Percentiles rank a stretch among this genome's conserved stretches.
Conservation (phyloP, 148 eudicot species). For the Polygonum aviculare region DNA sequence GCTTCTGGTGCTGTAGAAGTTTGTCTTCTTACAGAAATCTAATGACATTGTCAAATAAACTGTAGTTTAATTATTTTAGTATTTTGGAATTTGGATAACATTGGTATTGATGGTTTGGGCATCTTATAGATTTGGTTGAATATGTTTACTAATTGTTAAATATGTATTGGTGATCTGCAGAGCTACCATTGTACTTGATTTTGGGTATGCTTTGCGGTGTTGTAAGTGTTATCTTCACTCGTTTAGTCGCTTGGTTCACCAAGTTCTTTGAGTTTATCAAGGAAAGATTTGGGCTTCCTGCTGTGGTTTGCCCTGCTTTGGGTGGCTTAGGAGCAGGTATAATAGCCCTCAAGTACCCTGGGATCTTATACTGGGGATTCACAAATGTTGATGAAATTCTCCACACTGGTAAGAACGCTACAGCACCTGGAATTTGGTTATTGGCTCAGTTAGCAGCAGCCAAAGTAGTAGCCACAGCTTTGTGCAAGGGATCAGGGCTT, state of each 20-base stretch:
- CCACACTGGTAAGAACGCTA: constrained; percentile 84
- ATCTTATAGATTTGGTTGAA: constrained; percentile 2
- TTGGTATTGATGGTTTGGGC: neutral
- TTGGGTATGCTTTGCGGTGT: constrained; percentile 96
- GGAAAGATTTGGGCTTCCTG: constrained; percentile 65
- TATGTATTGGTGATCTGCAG: constrained; percentile 34
- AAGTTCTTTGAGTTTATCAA: constrained; percentile 61
- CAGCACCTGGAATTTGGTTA: constrained; percentile 93
- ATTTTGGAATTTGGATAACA: neutral
- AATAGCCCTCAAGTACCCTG: constrained; percentile 94
- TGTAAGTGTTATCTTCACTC: constrained; percentile 75
- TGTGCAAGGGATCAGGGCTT: constrained; percentile 95
- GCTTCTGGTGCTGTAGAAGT: neutral
- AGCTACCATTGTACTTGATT: constrained; percentile 86
- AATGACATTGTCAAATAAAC: neutral
- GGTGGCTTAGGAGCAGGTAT: constrained; percentile 95
- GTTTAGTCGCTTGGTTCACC: constrained; percentile 67
- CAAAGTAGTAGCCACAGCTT: constrained; percentile 86
- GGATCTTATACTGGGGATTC: constrained; percentile 92
- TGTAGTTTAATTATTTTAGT: neutral
- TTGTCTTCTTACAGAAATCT: neutral
- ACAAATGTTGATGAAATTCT: constrained; percentile 91
- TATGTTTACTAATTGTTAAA: constrained; percentile 12
- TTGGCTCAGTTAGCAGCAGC: constrained; percentile 90
- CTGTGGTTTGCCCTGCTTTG: constrained; percentile 84